Evolutionary conservation across 1,284 basidiomycete species (phyloP).

Genomic region (Peniophora sp.): DNA sequence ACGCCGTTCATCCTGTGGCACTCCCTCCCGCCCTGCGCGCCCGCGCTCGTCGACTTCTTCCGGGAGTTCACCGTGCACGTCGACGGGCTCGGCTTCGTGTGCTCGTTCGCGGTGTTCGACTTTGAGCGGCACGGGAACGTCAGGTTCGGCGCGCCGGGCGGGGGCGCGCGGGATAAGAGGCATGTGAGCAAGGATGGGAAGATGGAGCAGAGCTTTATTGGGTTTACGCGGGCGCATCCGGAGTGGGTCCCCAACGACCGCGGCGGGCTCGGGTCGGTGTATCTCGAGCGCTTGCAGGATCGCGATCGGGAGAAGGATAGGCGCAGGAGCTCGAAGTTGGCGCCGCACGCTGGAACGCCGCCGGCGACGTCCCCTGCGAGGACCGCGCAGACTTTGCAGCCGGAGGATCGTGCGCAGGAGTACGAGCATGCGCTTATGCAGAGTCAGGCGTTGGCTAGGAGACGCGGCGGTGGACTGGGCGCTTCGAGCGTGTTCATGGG

Average conservation of each 20-base stretch:
- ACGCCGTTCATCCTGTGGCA: slow-evolving; percentile 94
- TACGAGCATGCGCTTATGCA: slow-evolving; percentile 70
- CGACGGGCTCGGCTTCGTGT: slow-evolving; percentile 93
- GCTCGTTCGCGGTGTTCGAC: slow-evolving; percentile 97
- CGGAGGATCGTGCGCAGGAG: slow-evolving; percentile 52
- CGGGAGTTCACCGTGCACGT: slow-evolving; percentile 95
- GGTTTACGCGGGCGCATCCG: slow-evolving; percentile 94
- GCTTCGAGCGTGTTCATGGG: slow-evolving; percentile 17
- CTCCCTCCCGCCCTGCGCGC: slow-evolving; percentile 82
- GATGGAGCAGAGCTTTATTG: slow-evolving; percentile 97
- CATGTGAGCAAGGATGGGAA: slow-evolving; percentile 86
- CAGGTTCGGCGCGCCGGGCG: slow-evolving; percentile 76
- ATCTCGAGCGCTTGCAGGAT: slow-evolving; percentile 77
- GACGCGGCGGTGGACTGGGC: slow-evolving; percentile 21
- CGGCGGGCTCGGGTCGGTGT: slow-evolving; percentile 59
- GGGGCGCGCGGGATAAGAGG: slow-evolving; percentile 53
- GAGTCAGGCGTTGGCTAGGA: slow-evolving; percentile 50
- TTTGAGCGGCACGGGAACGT: slow-evolving; percentile 88
- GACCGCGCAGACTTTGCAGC: slow-evolving; percentile 9
- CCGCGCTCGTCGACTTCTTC: slow-evolving; percentile 91
- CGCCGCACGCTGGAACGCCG: slow-evolving; percentile 1
- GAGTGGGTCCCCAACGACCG: slow-evolving; percentile 91
- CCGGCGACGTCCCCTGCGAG: slow-evolving; percentile 1
- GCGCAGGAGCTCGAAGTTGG: slow-evolving; percentile 1
- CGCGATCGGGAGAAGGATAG: slow-evolving; percentile 9